Base-by-base conservation (phyloP, 1,139 yeast genomes). In the Magnusiomyces fungicola region DNA sequence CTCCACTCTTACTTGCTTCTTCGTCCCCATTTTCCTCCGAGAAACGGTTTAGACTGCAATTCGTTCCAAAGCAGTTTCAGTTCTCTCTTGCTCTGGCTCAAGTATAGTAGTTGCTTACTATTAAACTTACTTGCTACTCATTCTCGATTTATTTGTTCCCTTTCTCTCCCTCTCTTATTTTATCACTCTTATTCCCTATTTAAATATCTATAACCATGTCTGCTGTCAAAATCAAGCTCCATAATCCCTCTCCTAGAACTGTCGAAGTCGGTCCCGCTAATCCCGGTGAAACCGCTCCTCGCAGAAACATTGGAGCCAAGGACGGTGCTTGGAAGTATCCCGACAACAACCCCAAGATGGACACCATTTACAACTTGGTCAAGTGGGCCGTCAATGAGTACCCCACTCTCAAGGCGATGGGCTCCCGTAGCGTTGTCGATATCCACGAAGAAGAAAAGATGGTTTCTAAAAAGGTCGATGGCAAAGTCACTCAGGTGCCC, bases 231-330 rank as follows among this genome's bases (percentile, higher is more conserved):
- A 24, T 40, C 27, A 40, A 25, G 16, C 14, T 40, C 7, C n/a
- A 40, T 18, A 25, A 24, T 33, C 14, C 12, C n/a, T 4, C 12
- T 16, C 36, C 36, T 29, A 18, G 16, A 16, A 30, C 51, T 19
- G 90, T 85, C 37, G 80, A 81, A 36, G 94, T 86, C 34, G 95
- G 95, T 36, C 83, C 83, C 52, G 90, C 92, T 38, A 78, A 78
- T 61, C 77, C 79, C 10, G 94, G 95, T 53, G 97, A 90, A 70
- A 85, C 96, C 27, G 95, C 96, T 2, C 95, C 95, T 56, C 80
- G 95, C 70, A 81, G 96, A 71, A 84, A 79, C 62, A 72, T 74
- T 52, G 79, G 52, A 50, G 80, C 79, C 50, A 79, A 78, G 57
- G 77, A 77, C 44, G 83, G 70, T 3, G 65, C 74, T 22, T 58